phyloP scores from a whole-genome alignment of 2,329 filamentous ascomycete genomes.

The Daldinia sp. region DNA sequence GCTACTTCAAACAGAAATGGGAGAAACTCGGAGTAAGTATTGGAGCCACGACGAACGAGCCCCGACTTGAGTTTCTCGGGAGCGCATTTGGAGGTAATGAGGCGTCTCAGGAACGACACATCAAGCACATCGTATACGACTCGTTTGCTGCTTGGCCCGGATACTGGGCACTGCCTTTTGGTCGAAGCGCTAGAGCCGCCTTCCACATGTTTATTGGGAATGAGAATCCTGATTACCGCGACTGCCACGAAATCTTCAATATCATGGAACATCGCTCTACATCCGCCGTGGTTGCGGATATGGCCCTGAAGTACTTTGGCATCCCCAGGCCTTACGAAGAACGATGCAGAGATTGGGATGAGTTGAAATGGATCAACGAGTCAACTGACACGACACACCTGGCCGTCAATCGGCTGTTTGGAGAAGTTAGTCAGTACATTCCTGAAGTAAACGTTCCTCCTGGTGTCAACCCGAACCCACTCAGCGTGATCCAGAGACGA shows the following conservation, averaged over 20 bases:
- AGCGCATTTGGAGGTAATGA: constrained; percentile 49
- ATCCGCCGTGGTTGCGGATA: constrained; percentile 45
- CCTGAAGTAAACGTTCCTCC: constrained; percentile 43
- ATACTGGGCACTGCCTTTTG: constrained; percentile 43
- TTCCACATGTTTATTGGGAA: constrained; percentile 38
- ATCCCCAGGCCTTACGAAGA: constrained; percentile 39
- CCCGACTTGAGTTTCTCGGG: constrained; percentile 43
- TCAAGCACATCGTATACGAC: constrained; percentile 48
- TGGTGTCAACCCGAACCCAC: constrained; percentile 33
- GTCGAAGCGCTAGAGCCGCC: constrained; percentile 31
- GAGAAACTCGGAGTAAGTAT: constrained; percentile 10
- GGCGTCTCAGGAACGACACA: constrained; percentile 47
- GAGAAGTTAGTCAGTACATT: constrained; percentile 25
- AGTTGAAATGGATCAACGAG: constrained; percentile 31
- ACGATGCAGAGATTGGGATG: constrained; percentile 49
- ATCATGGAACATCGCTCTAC: constrained; percentile 49
- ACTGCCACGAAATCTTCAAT: constrained; percentile 49
- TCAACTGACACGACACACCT: constrained; percentile 10
- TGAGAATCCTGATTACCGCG: constrained; percentile 21
- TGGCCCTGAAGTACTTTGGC: constrained; percentile 39
- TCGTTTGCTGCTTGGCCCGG: constrained; percentile 46
- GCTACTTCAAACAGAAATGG: constrained; percentile 45
- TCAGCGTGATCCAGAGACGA: constrained; percentile 26
- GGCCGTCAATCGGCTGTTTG: neutral
- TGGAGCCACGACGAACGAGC: neutral